These are phyloP conservation scores for Phaffomyces antillensis DNA, from an alignment of 805 yeast genomes.

Conservation along the genomic window DNA sequence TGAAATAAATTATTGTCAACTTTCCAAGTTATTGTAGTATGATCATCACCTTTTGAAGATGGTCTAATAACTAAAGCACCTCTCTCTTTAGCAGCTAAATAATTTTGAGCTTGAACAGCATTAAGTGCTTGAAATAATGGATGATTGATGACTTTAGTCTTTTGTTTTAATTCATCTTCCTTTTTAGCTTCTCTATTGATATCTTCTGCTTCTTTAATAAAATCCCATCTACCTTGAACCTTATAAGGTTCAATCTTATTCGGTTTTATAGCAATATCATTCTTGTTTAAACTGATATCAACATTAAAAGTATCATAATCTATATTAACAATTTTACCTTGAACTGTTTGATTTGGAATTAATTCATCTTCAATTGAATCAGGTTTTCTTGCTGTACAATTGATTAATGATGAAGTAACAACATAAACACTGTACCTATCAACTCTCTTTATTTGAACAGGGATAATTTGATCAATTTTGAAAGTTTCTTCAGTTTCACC, in stretches of 20 bases:
- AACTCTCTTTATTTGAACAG: slow-evolving; percentile 66
- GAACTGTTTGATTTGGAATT: slow-evolving; percentile 73
- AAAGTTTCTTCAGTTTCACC: slow-evolving; percentile 75
- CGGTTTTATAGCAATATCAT: slow-evolving; percentile 50
- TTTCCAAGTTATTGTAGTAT: slow-evolving; percentile 92
- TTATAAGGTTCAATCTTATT: slow-evolving; percentile 29
- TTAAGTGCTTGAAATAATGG: slow-evolving; percentile 83
- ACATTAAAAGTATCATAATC: slow-evolving; percentile 73
- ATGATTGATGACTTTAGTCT: slow-evolving; percentile 76
- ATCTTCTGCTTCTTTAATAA: slow-evolving; percentile 66
- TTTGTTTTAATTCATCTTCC: slow-evolving; percentile 53
- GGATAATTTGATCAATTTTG: slow-evolving; percentile 61
- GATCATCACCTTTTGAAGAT: slow-evolving; percentile 83
- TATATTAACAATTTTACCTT: slow-evolving; percentile 66
- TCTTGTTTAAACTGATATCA: slow-evolving; percentile 60
- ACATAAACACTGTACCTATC: slow-evolving; percentile 37
- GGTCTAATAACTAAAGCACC: slow-evolving; percentile 96
- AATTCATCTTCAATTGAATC: slow-evolving; percentile 32
- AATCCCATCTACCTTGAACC: slow-evolving; percentile 73
- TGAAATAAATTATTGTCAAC: slow-evolving; percentile 87
- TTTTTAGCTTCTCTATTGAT: slow-evolving; percentile 46
- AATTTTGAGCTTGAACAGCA: slow-evolving; percentile 86
- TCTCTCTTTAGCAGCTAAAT: slow-evolving; percentile 76
- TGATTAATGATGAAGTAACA: slow-evolving; percentile 53
- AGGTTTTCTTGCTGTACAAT: slow-evolving; percentile 48